A percentile compares a stretch with the other conserved stretches of the same genome.
Evolutionary conservation across 495 filamentous ascomycete species (phyloP).

Genomic region (Clohesyomyces aquaticus): DNA sequence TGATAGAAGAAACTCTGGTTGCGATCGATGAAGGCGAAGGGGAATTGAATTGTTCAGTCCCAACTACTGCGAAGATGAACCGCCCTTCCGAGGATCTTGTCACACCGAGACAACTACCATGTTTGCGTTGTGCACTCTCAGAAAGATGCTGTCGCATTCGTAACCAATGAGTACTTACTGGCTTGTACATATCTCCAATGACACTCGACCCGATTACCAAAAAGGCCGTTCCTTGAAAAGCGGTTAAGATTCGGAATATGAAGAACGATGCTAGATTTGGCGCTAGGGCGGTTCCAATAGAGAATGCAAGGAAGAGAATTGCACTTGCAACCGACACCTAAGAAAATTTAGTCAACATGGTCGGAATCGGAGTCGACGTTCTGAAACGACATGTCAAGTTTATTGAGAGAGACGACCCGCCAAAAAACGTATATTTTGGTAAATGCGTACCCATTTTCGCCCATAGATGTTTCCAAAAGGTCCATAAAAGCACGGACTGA

Average conservation of each 20-base stretch:
- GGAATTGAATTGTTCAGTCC: too few relatives aligned
- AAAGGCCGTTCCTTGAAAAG: conserved; percentile 73
- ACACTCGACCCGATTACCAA: conserved; percentile 66
- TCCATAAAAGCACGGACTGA: conserved; percentile 69
- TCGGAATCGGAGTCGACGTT: too few relatives aligned
- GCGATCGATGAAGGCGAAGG: background rate
- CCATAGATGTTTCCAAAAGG: conserved; percentile 71
- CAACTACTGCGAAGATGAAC: too few relatives aligned
- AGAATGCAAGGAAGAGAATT: conserved; percentile 64
- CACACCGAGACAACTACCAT: too few relatives aligned
- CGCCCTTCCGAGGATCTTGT: too few relatives aligned
- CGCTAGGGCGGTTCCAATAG: conserved; percentile 67
- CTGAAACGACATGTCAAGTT: too few relatives aligned
- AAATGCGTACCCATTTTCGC: conserved; percentile 57
- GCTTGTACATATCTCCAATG: conserved; percentile 54
- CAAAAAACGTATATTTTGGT: conserved; percentile 5
- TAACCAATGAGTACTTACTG: conserved; percentile 39
- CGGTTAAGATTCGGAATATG: conserved; percentile 69
- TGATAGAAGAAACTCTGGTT: too few relatives aligned
- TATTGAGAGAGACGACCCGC: too few relatives aligned
- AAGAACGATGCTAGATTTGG: conserved; percentile 70
- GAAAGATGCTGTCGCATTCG: too few relatives aligned
- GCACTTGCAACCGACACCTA: conserved; percentile 62
- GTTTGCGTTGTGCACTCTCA: too few relatives aligned
- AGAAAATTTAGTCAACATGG: background rate